Conservation (phyloP, 1,284 basidiomycete species). For the Leccinum pachyderme region DNA sequence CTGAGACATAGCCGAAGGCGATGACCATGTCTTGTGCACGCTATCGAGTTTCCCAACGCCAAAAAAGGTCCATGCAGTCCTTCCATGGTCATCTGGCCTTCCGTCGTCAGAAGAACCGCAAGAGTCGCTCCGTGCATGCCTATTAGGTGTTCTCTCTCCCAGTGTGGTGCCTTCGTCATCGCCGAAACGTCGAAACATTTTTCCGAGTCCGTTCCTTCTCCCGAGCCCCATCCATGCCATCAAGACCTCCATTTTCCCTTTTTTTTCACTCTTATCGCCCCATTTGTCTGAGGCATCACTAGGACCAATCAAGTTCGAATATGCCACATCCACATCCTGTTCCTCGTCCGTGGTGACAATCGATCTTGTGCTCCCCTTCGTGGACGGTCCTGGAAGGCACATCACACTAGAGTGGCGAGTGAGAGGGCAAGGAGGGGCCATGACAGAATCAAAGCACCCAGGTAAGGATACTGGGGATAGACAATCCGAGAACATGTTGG, state of each 20-base stretch:
- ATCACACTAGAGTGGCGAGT: conserved; percentile 11
- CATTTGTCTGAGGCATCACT: conserved; percentile 47
- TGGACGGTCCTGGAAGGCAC: conserved; percentile 14
- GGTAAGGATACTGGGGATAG: conserved; percentile 33
- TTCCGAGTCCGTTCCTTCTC: conserved; percentile 26
- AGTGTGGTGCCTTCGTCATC: not conserved
- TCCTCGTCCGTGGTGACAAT: not conserved
- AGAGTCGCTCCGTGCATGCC: conserved; percentile 30
- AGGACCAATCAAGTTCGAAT: conserved; percentile 61
- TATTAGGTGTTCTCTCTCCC: not conserved
- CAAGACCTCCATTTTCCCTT: conserved; percentile 44
- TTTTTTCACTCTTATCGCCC: conserved; percentile 48
- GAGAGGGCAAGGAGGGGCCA: conserved; percentile 25
- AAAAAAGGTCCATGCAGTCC: conserved; percentile 53
- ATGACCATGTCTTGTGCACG: conserved; percentile 15
- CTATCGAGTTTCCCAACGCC: conserved; percentile 28
- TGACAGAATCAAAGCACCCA: conserved; percentile 13
- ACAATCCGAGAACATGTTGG: conserved; percentile 61
- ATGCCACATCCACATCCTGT: conserved; percentile 43
- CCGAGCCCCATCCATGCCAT: conserved; percentile 40
- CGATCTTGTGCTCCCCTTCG: not conserved
- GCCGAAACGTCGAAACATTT: conserved; percentile 16
- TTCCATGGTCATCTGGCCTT: conserved; percentile 45
- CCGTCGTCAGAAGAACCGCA: conserved; percentile 45
- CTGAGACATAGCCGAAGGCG: conserved; percentile 18